Evolutionary conservation across 139 green algal genomes (phyloP).

Genomic region (Tetradesmus obliquus): DNA sequence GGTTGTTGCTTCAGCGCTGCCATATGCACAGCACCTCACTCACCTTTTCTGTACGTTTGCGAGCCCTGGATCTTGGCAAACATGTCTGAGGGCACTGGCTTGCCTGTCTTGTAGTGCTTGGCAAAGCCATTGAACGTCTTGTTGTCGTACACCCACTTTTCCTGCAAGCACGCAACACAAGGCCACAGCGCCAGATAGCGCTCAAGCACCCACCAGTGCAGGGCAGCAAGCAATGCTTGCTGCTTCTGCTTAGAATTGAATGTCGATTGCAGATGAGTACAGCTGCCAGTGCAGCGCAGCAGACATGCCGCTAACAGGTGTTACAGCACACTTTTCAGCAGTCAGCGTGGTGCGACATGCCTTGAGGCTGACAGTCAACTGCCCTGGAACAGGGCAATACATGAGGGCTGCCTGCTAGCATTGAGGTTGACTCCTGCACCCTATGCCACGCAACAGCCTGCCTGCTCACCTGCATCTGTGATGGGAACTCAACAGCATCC

Average conservation of each 20-base stretch:
- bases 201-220: background rate
- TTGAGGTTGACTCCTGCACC: too few species aligned
- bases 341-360: too few species aligned
- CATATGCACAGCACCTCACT: background rate
- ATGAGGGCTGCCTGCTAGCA: too few species aligned
- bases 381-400: too few species aligned
- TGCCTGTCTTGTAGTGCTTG: constrained; percentile 88
- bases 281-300: background rate
- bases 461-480: constrained; percentile 79
- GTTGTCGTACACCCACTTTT: constrained; percentile 72
- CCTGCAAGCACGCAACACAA: background rate
- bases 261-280: too few species aligned
- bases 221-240: too few species aligned
- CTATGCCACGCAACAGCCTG: too few species aligned
- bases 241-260: too few species aligned
- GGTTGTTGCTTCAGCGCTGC: too few species aligned
- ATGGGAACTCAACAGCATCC: constrained; percentile 92
- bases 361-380: too few species aligned
- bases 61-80: constrained; percentile 79
- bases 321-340: too few species aligned
- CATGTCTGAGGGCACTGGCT: constrained; percentile 90
- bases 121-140: constrained; percentile 86
- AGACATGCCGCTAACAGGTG: background rate
- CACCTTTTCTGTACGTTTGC: constrained; percentile 13
- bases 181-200: too few species aligned